A percentile compares a stretch with the other conserved stretches of the same genome.
Conservation (phyloP, 495 filamentous ascomycete genomes). For the Glutinoglossum americanum region DNA sequence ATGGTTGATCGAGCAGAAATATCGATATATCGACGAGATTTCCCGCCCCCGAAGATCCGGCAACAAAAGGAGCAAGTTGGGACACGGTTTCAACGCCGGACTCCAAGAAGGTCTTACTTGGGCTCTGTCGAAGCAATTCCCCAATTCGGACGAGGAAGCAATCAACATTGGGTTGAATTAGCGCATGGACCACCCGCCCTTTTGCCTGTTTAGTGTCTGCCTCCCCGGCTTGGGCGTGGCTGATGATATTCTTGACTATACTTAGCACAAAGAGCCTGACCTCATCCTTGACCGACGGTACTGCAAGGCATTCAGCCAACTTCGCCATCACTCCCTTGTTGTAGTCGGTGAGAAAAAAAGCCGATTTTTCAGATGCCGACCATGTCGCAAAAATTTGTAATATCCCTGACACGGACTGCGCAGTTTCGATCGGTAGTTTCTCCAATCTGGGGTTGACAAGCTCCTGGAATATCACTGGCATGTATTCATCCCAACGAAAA, state of each 20-base stretch:
- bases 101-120: constrained; percentile 47
- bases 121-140: constrained; percentile 37
- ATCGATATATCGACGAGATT: constrained; percentile 54
- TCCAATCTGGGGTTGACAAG: constrained; percentile 55
- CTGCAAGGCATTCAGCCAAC: constrained; percentile 46
- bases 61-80: constrained; percentile 48
- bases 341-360: constrained; percentile 41
- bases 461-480: constrained; percentile 45
- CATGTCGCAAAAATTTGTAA: constrained; percentile 65
- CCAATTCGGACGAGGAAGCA: constrained; percentile 42
- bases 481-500: constrained; percentile 49
- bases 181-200: constrained; percentile 14
- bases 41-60: constrained; percentile 42
- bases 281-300: constrained; percentile 63
- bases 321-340: constrained; percentile 42
- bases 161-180: constrained; percentile 52
- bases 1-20: constrained; percentile 67
- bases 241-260: constrained; percentile 44
- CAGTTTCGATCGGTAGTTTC: constrained; percentile 66
- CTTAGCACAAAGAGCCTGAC: constrained; percentile 66
- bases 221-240: constrained; percentile 26
- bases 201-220: constrained; percentile 24
- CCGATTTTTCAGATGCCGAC: constrained; percentile 41
- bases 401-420: constrained; percentile 66
- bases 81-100: constrained; percentile 60